Base-by-base conservation (phyloP, 2,329 filamentous ascomycete species). In the Arthrocladium fulminans region DNA sequence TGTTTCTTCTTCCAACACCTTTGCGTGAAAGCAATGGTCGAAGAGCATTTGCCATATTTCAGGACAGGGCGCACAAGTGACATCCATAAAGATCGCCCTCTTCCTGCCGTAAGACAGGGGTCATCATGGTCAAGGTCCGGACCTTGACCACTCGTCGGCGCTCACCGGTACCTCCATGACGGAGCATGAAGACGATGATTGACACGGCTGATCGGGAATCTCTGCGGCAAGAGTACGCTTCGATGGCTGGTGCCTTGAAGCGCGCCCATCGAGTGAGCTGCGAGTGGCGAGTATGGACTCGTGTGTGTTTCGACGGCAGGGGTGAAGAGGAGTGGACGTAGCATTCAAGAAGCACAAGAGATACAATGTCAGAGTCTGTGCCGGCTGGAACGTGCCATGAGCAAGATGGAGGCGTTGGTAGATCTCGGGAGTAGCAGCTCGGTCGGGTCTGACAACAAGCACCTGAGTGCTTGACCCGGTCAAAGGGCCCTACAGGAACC, bases 31-130 rank as follows among this genome's bases (percentile, higher is more conserved):
- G 41, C 41, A 58, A 53, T n/a, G 39, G 47, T 59, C 47, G 59
- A 63, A 58, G 63, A 61, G 60, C 59, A 55, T 55, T 56, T 51
- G 52, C 52, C 51, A 42, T 61, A 54, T 57, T 63, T 60, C 63
- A 64, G 67, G 78, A 79, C 74, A 63, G 74, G 81, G 76, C 86
- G 86, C 77, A 84, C 86, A 94, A 96, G 95, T 80, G 69, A 89
- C 87, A 83, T 94, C 87, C 76, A 74, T 76, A 94, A 96, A 96
- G 94, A 80, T 80, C 87, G 86, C 79, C 78, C 74, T 67, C 65
- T 61, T 71, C 70, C 67, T 64, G 64, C 57, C 60, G 32, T 57
- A 57, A 52, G 61, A 48, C 37, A 63, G 64, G 62, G 63, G 59
- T 49, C 57, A 55, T 55, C 56, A 57, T 57, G 57, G 51, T 48